Base-by-base conservation (phyloP, 2,329 filamentous ascomycete species). In the Diplocarpon rosae region DNA sequence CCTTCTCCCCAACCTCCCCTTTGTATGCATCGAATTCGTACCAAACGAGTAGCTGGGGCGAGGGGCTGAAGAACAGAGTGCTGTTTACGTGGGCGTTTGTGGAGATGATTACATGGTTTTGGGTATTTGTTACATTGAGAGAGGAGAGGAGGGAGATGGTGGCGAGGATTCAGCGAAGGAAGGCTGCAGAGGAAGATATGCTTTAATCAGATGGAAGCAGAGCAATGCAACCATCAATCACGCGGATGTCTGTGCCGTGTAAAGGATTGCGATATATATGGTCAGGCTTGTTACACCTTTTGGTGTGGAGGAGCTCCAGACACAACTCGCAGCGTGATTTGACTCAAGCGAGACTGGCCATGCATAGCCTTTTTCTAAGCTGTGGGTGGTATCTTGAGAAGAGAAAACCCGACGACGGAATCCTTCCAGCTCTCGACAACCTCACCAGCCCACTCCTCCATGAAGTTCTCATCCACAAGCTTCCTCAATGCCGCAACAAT, bases 51-150 rank as follows among this genome's bases (percentile, higher is more conserved):
- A 64, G 72, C 54, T 58, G 71, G 61, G 70, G 77, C 39, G 81
- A 88, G 50, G 74, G 76, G 17, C 64, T 95, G 56, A 87, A 89
- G 68, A 94, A 93, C 61, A 76, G 86, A 40, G 69, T 94, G 33
- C 77, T 94, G 33, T 93, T 95, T 61, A 80, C 83, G 0, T 92
- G 87, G 65, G 79, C 78, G 8, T 92, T 95, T 57, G 60, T 94
- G 59, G 89, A 95, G 69, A 76, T 86, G 62, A 70, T 86, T 53
- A 74, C 75, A 49, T 95, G 88, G 86, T 88, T 94, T 64, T 95
- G 88, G 88, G 78, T 77, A 17, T 86, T 79, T 71, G 71, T 81
- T 27, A 83, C 77, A 4, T 62, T 87, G 55, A 69, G 77, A 42
- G 83, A 87, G 57, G 83, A 87, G 67, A 60, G 66, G 43, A 60